Percentiles rank a stretch among this genome's conserved stretches.
Conservation (phyloP, 2,329 filamentous ascomycete genomes). For the Reticulascus tulasneorum region DNA sequence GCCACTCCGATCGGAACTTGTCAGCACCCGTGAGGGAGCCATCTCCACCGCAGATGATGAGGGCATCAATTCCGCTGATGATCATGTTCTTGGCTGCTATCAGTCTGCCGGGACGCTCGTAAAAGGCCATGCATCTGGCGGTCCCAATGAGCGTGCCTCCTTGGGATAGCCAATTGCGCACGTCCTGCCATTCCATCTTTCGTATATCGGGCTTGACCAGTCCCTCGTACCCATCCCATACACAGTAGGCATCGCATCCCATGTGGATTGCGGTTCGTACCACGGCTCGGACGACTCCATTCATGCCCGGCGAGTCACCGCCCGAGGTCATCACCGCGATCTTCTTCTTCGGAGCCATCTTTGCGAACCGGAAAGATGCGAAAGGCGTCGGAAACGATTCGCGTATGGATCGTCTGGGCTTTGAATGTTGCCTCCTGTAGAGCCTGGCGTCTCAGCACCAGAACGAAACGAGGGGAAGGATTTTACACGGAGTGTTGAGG, state of each 20-base stretch:
- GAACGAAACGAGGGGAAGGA: too few relatives aligned
- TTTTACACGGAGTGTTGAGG: constrained; percentile 3
- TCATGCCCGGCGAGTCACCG: constrained; percentile 94
- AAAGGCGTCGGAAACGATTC: neutral
- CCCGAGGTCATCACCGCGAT: constrained; percentile 94
- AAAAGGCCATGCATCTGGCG: constrained; percentile 88
- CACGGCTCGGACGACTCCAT: constrained; percentile 82
- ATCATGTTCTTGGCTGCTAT: constrained; percentile 93
- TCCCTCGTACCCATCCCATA: constrained; percentile 95
- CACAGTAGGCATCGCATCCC: constrained; percentile 72
- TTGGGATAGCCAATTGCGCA: constrained; percentile 89
- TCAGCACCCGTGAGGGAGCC: constrained; percentile 95
- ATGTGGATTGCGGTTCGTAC: constrained; percentile 88
- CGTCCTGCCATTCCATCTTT: constrained; percentile 87
- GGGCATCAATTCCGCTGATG: constrained; percentile 84
- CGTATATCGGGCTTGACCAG: constrained; percentile 87
- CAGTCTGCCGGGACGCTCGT: constrained; percentile 78
- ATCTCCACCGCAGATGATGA: constrained; percentile 96
- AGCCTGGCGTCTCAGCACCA: neutral
- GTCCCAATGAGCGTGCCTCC: constrained; percentile 96
- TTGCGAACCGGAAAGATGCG: constrained; percentile 10
- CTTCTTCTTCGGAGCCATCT: constrained; percentile 53
- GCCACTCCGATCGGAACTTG: constrained; percentile 90
- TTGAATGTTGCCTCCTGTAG: too few relatives aligned
- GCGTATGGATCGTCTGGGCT: constrained; percentile 4